A percentile compares a stretch with the other conserved stretches of the same genome.
Evolutionary conservation across 179 eudicot genomes (phyloP).

Genomic region (Carnegiea gigantea): DNA sequence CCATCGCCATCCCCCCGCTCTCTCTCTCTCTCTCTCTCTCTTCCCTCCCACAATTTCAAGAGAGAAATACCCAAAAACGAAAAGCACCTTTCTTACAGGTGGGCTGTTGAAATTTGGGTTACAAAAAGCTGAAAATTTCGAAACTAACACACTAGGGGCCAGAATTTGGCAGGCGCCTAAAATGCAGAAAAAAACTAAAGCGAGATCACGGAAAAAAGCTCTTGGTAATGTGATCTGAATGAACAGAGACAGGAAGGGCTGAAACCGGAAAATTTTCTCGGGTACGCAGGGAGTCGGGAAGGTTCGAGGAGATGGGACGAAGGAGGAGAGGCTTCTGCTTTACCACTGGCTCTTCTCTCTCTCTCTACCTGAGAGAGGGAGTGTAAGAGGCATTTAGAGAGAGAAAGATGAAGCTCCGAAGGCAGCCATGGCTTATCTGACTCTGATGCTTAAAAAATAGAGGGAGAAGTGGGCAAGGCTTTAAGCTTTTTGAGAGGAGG

Average conservation of each 20-base stretch:
- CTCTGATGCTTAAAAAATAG: neutral
- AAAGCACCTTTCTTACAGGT: neutral
- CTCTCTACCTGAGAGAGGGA: constrained; percentile 20
- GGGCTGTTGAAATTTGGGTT: neutral
- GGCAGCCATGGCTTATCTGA: constrained; percentile 10
- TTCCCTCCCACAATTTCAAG: neutral
- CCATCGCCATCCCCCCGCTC: constrained; percentile 31
- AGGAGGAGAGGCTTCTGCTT: neutral
- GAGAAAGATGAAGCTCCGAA: constrained; percentile 14
- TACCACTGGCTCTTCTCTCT: constrained; percentile 5
- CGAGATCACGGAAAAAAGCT: neutral
- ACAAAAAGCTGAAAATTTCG: neutral
- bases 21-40: neutral
- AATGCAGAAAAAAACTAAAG: neutral
- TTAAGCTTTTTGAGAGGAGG: constrained; percentile 9
- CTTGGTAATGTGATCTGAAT: neutral
- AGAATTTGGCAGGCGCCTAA: neutral
- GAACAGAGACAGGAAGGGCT: constrained; percentile 5
- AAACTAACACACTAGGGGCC: constrained; percentile 1
- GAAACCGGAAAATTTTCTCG: neutral
- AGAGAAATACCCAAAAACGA: neutral
- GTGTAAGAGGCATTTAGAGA: constrained; percentile 19
- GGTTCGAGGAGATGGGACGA: neutral
- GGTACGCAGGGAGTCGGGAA: neutral
- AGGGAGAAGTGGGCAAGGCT: constrained; percentile 1